Evolutionary conservation across 345 rosid species (phyloP), one percentile per base, ranked within the genome.

Genomic region (Salix arbutifolia): DNA sequence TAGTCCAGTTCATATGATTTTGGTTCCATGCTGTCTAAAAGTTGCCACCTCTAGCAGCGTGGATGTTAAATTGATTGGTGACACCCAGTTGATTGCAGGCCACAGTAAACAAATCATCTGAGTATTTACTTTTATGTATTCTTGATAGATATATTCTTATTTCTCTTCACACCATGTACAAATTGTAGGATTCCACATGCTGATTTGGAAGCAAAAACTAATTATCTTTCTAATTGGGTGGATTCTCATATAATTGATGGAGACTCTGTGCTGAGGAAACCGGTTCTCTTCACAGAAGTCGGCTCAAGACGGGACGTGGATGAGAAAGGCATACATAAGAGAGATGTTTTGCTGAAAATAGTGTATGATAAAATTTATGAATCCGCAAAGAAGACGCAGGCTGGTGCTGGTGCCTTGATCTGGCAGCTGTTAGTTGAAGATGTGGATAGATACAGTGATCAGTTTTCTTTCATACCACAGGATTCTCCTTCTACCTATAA

Each of bases 351-450:
- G 71, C 68, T 83, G 73, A 74, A 81, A 73, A 76, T 38, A 3
- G 77, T 81, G 18, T 83, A 76, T 21, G 81, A 83, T 67, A 83
- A 67, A 71, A 67, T 85, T 31, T 83, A 83, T 28, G 83, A 81
- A 23, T 85, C 86, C 12, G 83, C 86, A 53, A 78, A 73, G 80
- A 76, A 78, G 58, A n/a, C 77, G 35, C 75, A 65, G 70, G 78
- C 88, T 25, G 88, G 85, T 50, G 85, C 82, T 13, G 88, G 88
- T 67, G 81, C 86, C 78, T 76, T 85, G 52, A 46, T 85, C 33
- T 85, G 86, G 88, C 88, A 85, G 75, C 50, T 85, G 60, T 19
- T 83, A 72, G 86, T 76, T 46, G 83, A 79, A 69, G 88, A 78
- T 35, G 75, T 48, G 2, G 82, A 78, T 64, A 71, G 75, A 58